phyloP scores from a whole-genome alignment of 1,139 yeast species.

The Kurtzmaniella quercitrusa region DNA sequence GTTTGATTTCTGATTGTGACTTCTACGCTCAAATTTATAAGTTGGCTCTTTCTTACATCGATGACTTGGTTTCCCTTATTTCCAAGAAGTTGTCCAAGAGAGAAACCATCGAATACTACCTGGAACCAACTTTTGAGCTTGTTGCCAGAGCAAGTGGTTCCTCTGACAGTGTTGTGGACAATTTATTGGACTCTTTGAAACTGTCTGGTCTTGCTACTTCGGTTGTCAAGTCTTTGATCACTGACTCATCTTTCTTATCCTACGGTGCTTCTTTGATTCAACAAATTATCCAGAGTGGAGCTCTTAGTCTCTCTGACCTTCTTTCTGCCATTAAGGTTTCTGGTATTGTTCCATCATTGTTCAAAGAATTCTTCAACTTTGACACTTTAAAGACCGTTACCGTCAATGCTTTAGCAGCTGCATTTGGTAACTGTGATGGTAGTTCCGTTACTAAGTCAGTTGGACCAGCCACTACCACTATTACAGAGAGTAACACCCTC shows the following conservation, averaged over 20 bases:
- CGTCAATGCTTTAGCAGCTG: constrained; percentile 45
- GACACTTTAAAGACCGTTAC: constrained; percentile 38
- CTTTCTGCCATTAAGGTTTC: constrained; percentile 30
- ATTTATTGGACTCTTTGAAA: constrained; percentile 44
- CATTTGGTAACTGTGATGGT: constrained; percentile 38
- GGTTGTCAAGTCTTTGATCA: constrained; percentile 38
- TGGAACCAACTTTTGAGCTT: constrained; percentile 6
- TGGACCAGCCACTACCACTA: constrained; percentile 14
- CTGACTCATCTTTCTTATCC: constrained; percentile 34
- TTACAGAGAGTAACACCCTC: constrained; percentile 13
- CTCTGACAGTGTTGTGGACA: constrained; percentile 21
- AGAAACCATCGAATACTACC: constrained; percentile 11
- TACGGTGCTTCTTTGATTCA: constrained; percentile 40
- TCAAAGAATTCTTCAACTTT: constrained; percentile 38
- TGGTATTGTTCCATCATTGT: constrained; percentile 36
- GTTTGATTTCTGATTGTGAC: constrained; percentile 36
- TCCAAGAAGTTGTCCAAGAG: constrained; percentile 20
- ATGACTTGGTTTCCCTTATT: constrained; percentile 27
- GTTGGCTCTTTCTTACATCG: constrained; percentile 28
- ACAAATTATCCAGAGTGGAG: constrained; percentile 26
- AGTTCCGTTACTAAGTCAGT: constrained; percentile 23
- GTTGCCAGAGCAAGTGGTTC: constrained; percentile 2
- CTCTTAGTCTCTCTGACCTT: constrained; percentile 26
- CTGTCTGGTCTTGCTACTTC: constrained; percentile 40
- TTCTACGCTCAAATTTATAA: constrained; percentile 40